Conservation (phyloP, 2,329 filamentous ascomycete genomes). For the Cladosporium halotolerans region DNA sequence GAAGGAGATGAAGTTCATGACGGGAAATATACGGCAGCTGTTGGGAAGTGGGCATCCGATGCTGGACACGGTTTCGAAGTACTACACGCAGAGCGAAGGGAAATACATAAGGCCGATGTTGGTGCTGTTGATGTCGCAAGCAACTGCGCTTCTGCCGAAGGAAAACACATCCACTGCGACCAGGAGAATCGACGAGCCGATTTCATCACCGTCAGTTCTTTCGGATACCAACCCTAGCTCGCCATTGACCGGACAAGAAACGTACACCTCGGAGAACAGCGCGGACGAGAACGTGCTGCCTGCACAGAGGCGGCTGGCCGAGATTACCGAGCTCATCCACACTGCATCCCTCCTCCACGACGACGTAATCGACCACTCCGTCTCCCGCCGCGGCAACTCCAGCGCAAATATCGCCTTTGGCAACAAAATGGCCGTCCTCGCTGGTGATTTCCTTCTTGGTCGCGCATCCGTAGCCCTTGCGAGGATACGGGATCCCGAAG, state of each 20-base stretch:
- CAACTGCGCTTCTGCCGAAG: constrained; percentile 75
- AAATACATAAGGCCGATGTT: constrained; percentile 95
- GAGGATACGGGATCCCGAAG: constrained; percentile 83
- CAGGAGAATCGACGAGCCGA: constrained; percentile 49
- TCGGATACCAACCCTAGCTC: constrained; percentile 73
- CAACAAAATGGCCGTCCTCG: constrained; percentile 98
- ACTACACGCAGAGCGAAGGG: constrained; percentile 93
- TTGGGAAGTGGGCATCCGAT: constrained; percentile 90
- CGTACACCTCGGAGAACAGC: constrained; percentile 37
- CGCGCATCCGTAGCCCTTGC: constrained; percentile 90
- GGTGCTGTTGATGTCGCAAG: constrained; percentile 91
- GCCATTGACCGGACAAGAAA: constrained; percentile 39
- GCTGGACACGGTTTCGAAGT: constrained; percentile 91
- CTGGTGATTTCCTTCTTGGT: constrained; percentile 92
- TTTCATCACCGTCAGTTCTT: constrained; percentile 58
- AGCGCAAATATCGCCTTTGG: constrained; percentile 94
- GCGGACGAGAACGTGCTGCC: constrained; percentile 62
- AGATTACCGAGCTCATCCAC: constrained; percentile 96
- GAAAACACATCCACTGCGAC: constrained; percentile 24
- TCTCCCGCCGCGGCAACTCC: constrained; percentile 72
- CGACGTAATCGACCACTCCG: constrained; percentile 93
- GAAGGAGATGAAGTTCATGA: constrained; percentile 94
- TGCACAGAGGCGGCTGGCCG: constrained; percentile 84
- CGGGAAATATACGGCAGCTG: constrained; percentile 87
- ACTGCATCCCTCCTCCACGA: constrained; percentile 94